These are phyloP conservation scores for Kwoniella dendrophila DNA, from an alignment of 768 basidiomycete species.

Conservation along the genomic window DNA sequence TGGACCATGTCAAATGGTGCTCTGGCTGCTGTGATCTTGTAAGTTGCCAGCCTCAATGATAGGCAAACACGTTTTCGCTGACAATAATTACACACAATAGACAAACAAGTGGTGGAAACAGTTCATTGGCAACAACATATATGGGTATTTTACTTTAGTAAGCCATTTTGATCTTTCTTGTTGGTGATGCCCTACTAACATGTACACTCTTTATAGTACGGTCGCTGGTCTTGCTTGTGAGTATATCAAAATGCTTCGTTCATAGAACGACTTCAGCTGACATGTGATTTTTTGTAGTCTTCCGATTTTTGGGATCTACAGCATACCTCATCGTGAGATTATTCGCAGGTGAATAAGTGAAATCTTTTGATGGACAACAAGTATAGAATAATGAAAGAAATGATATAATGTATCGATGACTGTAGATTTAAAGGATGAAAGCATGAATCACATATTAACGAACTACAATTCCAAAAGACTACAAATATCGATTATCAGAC, in stretches of 20 bases:
- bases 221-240: constrained; percentile 83
- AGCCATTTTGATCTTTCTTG: constrained; percentile 8
- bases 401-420: background rate
- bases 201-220: constrained; percentile 57
- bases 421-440: background rate
- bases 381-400: background rate
- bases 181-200: background rate
- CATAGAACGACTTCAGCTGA: constrained; percentile 5
- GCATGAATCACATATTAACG: background rate
- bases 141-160: constrained; percentile 80
- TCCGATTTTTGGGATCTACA: constrained; percentile 81
- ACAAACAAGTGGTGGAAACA: constrained; percentile 60
- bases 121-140: constrained; percentile 72
- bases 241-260: constrained; percentile 54
- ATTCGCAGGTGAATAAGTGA: constrained; percentile 78
- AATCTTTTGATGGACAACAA: background rate
- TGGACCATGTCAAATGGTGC: constrained; percentile 85
- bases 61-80: too few species aligned
- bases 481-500: too few species aligned
- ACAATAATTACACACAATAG: constrained; percentile 58
- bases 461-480: too few species aligned
- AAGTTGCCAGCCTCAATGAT: too few species aligned
- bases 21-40: constrained; percentile 75
- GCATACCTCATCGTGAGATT: constrained; percentile 80
- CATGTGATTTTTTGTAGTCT: constrained; percentile 60